Conservation (phyloP, 768 basidiomycete species). For the Trametes punicea region DNA sequence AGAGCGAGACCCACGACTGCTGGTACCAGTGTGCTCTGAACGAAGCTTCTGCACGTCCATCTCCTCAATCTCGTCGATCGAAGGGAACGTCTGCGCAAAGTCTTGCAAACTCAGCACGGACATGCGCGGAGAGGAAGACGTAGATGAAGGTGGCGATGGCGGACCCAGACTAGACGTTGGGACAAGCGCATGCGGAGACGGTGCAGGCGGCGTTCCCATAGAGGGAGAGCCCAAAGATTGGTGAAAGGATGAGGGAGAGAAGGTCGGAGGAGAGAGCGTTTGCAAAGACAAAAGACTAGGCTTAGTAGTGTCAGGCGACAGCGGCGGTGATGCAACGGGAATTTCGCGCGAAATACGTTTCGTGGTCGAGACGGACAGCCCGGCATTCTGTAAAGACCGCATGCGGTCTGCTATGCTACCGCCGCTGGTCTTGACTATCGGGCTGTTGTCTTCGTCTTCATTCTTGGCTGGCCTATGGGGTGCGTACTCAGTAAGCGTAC, state of each 20-base stretch:
- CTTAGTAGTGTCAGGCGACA: constrained; percentile 31
- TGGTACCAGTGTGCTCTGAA: constrained; percentile 42
- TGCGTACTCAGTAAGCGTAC: not conserved
- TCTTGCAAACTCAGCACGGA: constrained; percentile 44
- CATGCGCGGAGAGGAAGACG: constrained; percentile 57
- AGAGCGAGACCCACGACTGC: constrained; percentile 27
- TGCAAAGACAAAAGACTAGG: constrained; percentile 41
- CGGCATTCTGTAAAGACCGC: constrained; percentile 68
- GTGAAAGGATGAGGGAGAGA: constrained; percentile 14
- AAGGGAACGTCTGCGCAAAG: constrained; percentile 67
- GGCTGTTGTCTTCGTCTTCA: constrained; percentile 18
- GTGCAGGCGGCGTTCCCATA: constrained; percentile 25
- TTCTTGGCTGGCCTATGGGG: not conserved
- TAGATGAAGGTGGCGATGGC: constrained; percentile 70
- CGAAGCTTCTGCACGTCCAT: constrained; percentile 46
- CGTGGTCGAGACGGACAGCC: constrained; percentile 52
- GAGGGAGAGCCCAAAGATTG: constrained; percentile 24
- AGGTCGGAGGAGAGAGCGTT: constrained; percentile 24
- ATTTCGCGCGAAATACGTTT: constrained; percentile 60
- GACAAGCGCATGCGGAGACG: constrained; percentile 55
- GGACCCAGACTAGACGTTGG: constrained; percentile 70
- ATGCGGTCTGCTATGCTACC: constrained; percentile 80
- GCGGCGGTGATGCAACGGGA: constrained; percentile 32
- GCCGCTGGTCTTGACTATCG: constrained; percentile 40
- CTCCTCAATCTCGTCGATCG: constrained; percentile 74